A percentile compares a stretch with the other conserved stretches of the same genome.
Conservation (phyloP, 1,139 yeast genomes). For the Spathaspora sp. region DNA sequence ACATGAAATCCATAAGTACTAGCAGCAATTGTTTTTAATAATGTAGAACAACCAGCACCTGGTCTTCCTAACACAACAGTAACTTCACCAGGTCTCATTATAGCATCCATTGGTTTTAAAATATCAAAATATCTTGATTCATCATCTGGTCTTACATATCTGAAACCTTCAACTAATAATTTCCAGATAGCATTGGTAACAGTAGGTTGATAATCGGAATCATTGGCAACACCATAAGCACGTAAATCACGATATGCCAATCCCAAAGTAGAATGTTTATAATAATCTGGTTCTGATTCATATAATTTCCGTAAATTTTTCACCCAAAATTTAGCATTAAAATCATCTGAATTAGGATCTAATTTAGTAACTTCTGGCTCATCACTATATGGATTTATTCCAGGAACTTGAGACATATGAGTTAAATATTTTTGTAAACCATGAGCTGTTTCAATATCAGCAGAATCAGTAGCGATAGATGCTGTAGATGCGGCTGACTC, state of each 20-base stretch:
- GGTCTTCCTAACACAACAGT: slow-evolving; percentile 56
- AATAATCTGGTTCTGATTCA: slow-evolving; percentile 62
- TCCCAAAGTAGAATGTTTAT: slow-evolving; percentile 64
- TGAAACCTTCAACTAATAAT: slow-evolving; percentile 16
- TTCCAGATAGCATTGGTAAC: slow-evolving; percentile 51
- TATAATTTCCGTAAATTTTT: slow-evolving; percentile 59
- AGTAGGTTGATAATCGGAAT: slow-evolving; percentile 78
- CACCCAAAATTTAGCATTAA: slow-evolving; percentile 55
- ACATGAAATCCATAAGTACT: slow-evolving; percentile 72
- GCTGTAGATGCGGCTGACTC: neutral
- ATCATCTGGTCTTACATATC: slow-evolving; percentile 31
- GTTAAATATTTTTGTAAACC: slow-evolving; percentile 15
- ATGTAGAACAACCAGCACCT: slow-evolving; percentile 76
- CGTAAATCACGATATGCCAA: slow-evolving; percentile 65
- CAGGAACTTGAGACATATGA: slow-evolving; percentile 54
- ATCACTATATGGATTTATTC: slow-evolving; percentile 35
- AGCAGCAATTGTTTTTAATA: slow-evolving; percentile 66
- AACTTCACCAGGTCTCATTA: slow-evolving; percentile 61
- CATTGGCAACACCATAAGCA: slow-evolving; percentile 75
- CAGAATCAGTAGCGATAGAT: neutral
- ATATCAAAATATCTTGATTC: slow-evolving; percentile 24
- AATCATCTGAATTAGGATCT: slow-evolving; percentile 11
- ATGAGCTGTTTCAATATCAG: slow-evolving; percentile 3
- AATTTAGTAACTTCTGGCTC: slow-evolving; percentile 11
- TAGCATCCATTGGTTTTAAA: slow-evolving; percentile 35